A percentile compares a stretch with the other conserved stretches of the same genome.
These are phyloP conservation scores for Beta corolliflora DNA, from an alignment of 179 eudicot genomes.

Conservation along the genomic window DNA sequence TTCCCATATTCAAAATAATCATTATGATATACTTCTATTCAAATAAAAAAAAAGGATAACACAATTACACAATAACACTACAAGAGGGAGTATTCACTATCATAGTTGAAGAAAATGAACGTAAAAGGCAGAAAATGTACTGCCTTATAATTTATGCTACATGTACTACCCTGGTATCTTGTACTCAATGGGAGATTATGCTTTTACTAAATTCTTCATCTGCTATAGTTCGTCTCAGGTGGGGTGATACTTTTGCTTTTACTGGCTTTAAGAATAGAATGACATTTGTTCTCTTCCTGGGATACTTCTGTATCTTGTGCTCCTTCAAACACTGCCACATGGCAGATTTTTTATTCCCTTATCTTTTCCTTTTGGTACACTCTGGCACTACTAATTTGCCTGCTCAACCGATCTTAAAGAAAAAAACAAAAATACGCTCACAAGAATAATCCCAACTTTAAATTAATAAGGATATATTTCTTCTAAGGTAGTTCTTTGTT, in stretches of 20 bases:
- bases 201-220: neutral
- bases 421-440: too few species aligned
- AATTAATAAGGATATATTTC: too few species aligned
- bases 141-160: neutral
- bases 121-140: neutral
- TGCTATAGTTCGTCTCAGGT: neutral
- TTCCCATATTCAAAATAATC: too few species aligned
- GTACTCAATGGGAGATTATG: conserved; percentile 12
- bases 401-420: too few species aligned
- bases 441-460: too few species aligned
- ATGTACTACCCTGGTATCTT: conserved; percentile 6
- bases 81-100: too few species aligned
- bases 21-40: too few species aligned
- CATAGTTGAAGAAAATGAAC: too few species aligned
- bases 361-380: neutral
- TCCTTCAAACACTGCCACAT: neutral
- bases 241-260: neutral
- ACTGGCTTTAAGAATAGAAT: neutral
- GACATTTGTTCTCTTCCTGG: neutral
- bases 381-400: neutral
- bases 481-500: too few species aligned
- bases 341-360: neutral
- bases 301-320: neutral
- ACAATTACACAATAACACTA: too few species aligned
- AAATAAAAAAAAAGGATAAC: too few species aligned